Base-by-base conservation (phyloP, 2,329 filamentous ascomycete species). In the Calonectria fujianensis region DNA sequence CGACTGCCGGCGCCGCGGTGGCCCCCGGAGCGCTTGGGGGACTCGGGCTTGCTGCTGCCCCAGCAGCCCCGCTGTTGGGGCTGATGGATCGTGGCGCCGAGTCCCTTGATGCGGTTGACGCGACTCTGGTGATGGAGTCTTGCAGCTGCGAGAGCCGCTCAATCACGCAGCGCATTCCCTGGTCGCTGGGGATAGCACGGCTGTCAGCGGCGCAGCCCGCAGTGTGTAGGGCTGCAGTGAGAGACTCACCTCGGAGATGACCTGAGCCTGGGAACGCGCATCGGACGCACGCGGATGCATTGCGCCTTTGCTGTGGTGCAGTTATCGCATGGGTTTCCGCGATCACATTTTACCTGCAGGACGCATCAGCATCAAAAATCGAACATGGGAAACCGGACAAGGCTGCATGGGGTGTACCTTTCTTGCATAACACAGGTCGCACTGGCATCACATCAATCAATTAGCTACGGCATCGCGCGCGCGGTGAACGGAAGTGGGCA, bases 101-200 rank as follows among this genome's bases (percentile, higher is more conserved):
- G 24, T 63, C 57, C 57, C 35, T 63, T 0, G 51, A 20, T 20
- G 29, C 51, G 1, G 57, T 41, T 7, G 57, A 63, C 2, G 57
- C 37, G 57, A 63, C 57, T 27, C 27, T 63, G 57, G 35, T 63
- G 6, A 63, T 37, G 35, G 57, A 63, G 57, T 63, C 57, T 41
- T 63, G 35, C 7, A 63, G 57, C 32, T 63, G 57, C 0, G 57
- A 63, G n/a, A 63, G 57, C 13, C 57, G 39, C 35, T 63, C 57
- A 3, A 63, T 63, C 14, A 63, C 35, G n/a, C 18, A 27, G n/a
- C 32, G 57, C n/a, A 63, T 41, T 3, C 39, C 39, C 13, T 20
- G 13, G 13, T 63, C 57, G 16, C 57, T 63, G 20, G 57, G 14
- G n/a, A 7, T 32, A 32, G 31, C 31, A 32, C 9, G 32, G 37